Evolutionary conservation across 2,329 filamentous ascomycete species (phyloP).

Genomic region (Xylaria sp.): DNA sequence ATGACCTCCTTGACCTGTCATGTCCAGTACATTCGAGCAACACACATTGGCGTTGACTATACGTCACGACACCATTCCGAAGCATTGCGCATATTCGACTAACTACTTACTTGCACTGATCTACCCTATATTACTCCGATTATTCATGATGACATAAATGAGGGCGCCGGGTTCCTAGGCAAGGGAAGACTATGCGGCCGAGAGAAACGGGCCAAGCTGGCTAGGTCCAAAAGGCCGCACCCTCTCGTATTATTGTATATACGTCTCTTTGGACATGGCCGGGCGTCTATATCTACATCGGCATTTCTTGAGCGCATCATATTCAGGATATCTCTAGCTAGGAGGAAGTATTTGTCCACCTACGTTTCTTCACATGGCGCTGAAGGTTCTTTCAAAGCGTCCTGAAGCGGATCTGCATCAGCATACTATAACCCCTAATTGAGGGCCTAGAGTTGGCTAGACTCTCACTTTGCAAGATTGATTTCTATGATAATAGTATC

Average conservation of each 20-base stretch:
- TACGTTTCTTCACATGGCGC: neutral
- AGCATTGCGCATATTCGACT: neutral
- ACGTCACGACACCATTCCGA: constrained; percentile 18
- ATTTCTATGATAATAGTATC: neutral
- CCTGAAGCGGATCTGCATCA: neutral
- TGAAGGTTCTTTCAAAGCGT: neutral
- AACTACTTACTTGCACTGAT: neutral
- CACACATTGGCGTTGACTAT: constrained; percentile 17
- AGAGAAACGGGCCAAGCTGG: neutral
- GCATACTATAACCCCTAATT: neutral
- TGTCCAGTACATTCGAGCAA: constrained; percentile 21
- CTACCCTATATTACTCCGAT: neutral
- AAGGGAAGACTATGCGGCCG: neutral
- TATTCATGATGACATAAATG: neutral
- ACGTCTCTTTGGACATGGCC: neutral
- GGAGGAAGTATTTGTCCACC: neutral
- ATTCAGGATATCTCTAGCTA: neutral
- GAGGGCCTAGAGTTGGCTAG: neutral
- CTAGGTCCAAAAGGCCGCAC: neutral
- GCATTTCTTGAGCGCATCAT: neutral
- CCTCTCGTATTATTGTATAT: neutral
- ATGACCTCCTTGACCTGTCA: constrained; percentile 14
- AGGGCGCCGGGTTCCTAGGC: neutral
- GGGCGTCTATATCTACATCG: neutral
- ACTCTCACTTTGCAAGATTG: neutral